Percentiles rank a stretch among this genome's conserved stretches.
Conservation (phyloP, 768 basidiomycete genomes). For the Paxillus rubicundulus region DNA sequence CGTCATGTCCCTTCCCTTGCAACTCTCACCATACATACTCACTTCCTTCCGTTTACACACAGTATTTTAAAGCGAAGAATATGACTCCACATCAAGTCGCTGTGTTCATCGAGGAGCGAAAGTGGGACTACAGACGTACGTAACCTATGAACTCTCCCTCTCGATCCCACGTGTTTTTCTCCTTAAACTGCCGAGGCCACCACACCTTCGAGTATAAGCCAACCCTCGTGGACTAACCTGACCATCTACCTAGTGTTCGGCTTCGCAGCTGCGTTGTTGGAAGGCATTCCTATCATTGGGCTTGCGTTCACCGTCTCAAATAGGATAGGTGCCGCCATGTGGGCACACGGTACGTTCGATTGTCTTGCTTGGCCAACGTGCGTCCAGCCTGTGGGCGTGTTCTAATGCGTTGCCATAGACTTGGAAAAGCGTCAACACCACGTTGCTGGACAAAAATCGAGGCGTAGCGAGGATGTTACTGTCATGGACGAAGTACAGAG, state of each 20-base stretch:
- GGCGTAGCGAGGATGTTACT: neutral
- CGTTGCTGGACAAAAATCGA: slow-evolving; percentile 33
- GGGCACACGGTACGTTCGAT: slow-evolving; percentile 67
- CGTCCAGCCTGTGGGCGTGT: too few relatives aligned
- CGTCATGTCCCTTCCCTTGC: slow-evolving; percentile 15
- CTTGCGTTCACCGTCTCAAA: slow-evolving; percentile 83
- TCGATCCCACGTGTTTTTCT: too few relatives aligned
- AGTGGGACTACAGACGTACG: slow-evolving; percentile 82
- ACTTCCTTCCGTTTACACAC: neutral
- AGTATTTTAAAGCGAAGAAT: slow-evolving; percentile 85
- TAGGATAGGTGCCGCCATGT: slow-evolving; percentile 91
- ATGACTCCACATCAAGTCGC: slow-evolving; percentile 71
- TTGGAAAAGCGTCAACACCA: slow-evolving; percentile 58
- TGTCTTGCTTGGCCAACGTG: neutral
- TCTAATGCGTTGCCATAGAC: slow-evolving; percentile 37
- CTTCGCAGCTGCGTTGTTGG: slow-evolving; percentile 77
- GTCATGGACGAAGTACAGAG: neutral
- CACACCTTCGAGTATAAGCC: neutral
- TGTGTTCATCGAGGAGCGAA: slow-evolving; percentile 83
- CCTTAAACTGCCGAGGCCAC: neutral
- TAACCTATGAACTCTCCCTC: neutral
- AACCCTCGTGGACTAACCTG: neutral
- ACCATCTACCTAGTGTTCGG: slow-evolving; percentile 62
- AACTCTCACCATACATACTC: neutral
- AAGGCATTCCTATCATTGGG: slow-evolving; percentile 79